These are phyloP conservation scores for Rhypophila decipiens DNA, from an alignment of 495 filamentous ascomycete species.

Conservation along the genomic window DNA sequence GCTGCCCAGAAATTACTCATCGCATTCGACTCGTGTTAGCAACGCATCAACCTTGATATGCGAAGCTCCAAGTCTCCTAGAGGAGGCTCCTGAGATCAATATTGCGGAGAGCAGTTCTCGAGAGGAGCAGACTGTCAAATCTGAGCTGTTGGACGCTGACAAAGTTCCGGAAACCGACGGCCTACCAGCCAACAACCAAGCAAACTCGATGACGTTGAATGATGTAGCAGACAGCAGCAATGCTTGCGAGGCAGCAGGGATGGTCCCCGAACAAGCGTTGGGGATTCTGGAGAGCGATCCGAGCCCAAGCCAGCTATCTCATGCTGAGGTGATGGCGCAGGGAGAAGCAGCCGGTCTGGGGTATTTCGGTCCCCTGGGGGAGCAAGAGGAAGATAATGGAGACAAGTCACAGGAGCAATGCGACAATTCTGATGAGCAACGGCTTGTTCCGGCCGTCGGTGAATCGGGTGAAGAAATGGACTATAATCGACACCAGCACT, in stretches of 20 bases:
- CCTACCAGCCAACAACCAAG: neutral
- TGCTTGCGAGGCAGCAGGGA: conserved; percentile 4
- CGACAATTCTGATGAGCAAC: neutral
- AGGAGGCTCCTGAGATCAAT: neutral
- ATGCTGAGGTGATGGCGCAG: too few species aligned
- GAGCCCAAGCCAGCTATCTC: neutral
- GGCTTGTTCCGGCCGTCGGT: too few species aligned
- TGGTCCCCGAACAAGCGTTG: neutral
- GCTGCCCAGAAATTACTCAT: conserved; percentile 6
- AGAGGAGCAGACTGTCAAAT: neutral
- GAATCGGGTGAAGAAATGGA: too few species aligned
- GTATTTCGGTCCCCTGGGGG: too few species aligned
- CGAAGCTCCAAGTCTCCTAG: conserved; percentile 3
- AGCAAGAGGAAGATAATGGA: too few species aligned
- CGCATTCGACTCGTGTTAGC: conserved; percentile 8
- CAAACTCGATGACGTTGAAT: conserved; percentile 3
- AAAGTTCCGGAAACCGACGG: neutral
- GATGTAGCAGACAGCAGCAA: conserved; percentile 1
- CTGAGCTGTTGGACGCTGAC: neutral
- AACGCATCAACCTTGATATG: conserved; percentile 16
- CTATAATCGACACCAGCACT: neutral
- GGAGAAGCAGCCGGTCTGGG: too few species aligned
- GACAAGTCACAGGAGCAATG: neutral
- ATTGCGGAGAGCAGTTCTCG: neutral
- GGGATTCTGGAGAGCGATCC: neutral